A percentile compares a stretch with the other conserved stretches of the same genome.
Conservation (phyloP, 495 filamentous ascomycete genomes). For the Letharia lupina region DNA sequence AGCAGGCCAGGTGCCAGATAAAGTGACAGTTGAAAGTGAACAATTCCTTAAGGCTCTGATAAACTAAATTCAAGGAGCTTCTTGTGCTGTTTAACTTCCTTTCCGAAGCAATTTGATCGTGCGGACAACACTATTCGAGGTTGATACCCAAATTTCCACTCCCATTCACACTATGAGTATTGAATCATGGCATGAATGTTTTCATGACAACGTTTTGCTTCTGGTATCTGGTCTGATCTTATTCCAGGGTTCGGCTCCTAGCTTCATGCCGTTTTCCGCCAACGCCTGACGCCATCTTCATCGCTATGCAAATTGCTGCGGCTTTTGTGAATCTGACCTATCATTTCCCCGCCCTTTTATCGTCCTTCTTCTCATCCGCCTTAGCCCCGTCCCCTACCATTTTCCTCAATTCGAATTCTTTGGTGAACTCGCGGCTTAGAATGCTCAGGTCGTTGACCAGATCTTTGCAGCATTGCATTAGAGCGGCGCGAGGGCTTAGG, state of each 20-base stretch:
- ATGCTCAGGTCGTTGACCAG: slow-evolving; percentile 68
- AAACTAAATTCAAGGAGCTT: background rate
- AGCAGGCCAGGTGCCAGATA: too few species aligned
- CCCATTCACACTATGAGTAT: background rate
- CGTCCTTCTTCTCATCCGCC: slow-evolving; percentile 26
- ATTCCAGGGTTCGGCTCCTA: background rate
- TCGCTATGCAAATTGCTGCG: background rate
- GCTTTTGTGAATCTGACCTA: background rate
- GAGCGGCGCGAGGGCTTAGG: slow-evolving; percentile 74
- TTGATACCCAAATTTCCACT: too few species aligned
- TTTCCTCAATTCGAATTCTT: slow-evolving; percentile 89
- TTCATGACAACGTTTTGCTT: background rate
- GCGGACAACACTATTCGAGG: background rate
- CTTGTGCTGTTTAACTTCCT: background rate
- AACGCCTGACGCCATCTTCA: background rate
- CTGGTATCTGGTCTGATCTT: background rate
- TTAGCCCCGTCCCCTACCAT: slow-evolving; percentile 60
- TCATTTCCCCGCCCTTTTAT: slow-evolving; percentile 12
- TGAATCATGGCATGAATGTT: background rate
- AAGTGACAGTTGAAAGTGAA: too few species aligned
- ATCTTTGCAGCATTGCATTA: slow-evolving; percentile 68
- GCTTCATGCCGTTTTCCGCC: background rate
- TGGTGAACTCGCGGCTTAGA: slow-evolving; percentile 80
- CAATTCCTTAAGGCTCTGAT: too few species aligned
- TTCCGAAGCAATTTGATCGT: background rate